Evolutionary conservation across 495 filamentous ascomycete species (phyloP).

Genomic region (Penicillium flavigenum): DNA sequence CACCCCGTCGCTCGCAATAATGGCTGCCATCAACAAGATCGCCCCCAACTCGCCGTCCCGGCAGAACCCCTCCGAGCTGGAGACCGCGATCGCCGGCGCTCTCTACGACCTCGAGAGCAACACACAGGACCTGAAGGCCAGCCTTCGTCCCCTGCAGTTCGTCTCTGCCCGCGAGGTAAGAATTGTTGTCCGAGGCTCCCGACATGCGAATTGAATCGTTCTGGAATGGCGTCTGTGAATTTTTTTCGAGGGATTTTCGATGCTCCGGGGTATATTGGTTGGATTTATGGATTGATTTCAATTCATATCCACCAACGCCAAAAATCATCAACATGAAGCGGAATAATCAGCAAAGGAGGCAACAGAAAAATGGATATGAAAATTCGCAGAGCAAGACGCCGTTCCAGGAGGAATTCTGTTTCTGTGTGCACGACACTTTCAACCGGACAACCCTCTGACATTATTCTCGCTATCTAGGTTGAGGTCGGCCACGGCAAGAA

Average conservation of each 20-base stretch:
- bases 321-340: conserved; percentile 6
- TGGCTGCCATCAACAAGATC: conserved; percentile 92
- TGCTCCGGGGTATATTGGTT: conserved; percentile 11
- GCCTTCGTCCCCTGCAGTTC: conserved; percentile 95
- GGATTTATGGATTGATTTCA: conserved; percentile 11
- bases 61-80: conserved; percentile 89
- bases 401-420: conserved; percentile 14
- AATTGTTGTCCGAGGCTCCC: conserved; percentile 30
- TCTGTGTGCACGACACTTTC: conserved; percentile 18
- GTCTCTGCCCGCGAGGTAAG: conserved; percentile 97
- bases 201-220: conserved; percentile 15
- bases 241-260: conserved; percentile 16
- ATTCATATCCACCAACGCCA: conserved; percentile 6
- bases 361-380: conserved; percentile 8
- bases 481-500: conserved; percentile 99
- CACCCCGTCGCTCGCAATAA: conserved; percentile 48
- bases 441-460: conserved; percentile 26
- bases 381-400: conserved; percentile 18
- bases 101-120: conserved; percentile 98
- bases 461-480: conserved; percentile 60
- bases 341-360: neutral
- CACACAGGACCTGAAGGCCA: conserved; percentile 90
- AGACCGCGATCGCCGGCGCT: conserved; percentile 89
- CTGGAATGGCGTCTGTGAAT: conserved; percentile 20
- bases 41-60: conserved; percentile 92